Evolutionary conservation across 805 yeast species (phyloP).

Genomic region (Saturnispora halmiae): DNA sequence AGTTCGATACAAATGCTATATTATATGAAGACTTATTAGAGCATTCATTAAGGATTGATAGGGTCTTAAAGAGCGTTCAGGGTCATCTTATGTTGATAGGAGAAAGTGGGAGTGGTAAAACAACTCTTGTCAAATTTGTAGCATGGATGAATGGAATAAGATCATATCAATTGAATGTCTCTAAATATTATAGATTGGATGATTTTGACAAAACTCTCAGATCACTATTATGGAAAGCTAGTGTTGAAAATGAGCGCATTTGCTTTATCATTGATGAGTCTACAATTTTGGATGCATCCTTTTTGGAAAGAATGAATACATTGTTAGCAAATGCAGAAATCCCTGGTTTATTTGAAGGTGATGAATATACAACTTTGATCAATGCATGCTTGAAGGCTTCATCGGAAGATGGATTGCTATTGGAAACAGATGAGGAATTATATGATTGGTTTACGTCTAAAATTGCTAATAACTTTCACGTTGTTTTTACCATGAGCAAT

Average conservation of each 20-base stretch:
- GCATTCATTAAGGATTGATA: slow-evolving; percentile 67
- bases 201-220: slow-evolving; percentile 66
- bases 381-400: slow-evolving; percentile 48
- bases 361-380: slow-evolving; percentile 49
- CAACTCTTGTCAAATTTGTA: slow-evolving; percentile 68
- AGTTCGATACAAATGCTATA: slow-evolving; percentile 48
- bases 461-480: slow-evolving; percentile 67
- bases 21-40: slow-evolving; percentile 64
- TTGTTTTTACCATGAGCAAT: slow-evolving; percentile 66
- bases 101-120: slow-evolving; percentile 71
- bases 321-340: slow-evolving; percentile 88
- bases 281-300: slow-evolving; percentile 62
- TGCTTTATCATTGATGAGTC: slow-evolving; percentile 80
- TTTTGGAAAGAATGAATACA: slow-evolving; percentile 86
- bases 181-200: slow-evolving; percentile 40
- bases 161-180: slow-evolving; percentile 49
- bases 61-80: slow-evolving; percentile 76
- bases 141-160: slow-evolving; percentile 84
- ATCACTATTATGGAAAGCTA: slow-evolving; percentile 39
- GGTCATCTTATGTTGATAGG: slow-evolving; percentile 89
- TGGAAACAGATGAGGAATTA: slow-evolving; percentile 62
- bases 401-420: slow-evolving; percentile 46
- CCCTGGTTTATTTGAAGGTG: slow-evolving; percentile 81
- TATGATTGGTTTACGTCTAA: slow-evolving; percentile 66
- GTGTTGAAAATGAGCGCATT: slow-evolving; percentile 47